Evolutionary conservation across 768 basidiomycete species (phyloP), one percentile per base, ranked within the genome.

Genomic region (Lactarius sp.): DNA sequence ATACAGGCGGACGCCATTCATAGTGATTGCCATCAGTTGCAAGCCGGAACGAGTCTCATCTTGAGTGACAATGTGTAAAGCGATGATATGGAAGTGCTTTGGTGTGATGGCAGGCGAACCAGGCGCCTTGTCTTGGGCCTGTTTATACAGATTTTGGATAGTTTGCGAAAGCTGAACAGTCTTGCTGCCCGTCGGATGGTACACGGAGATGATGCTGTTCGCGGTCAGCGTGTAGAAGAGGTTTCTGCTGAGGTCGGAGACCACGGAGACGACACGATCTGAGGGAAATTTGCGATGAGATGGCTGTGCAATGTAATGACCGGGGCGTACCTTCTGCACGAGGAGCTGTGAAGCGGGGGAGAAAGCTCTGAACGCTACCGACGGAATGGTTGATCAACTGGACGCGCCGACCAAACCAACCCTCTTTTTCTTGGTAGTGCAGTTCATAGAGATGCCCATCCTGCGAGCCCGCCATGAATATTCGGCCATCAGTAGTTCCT

Each of bases 381-480:
- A 90, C 81, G 20, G 94, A 92, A 70, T 94, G 92, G 69, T 97
- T 96, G 71, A 92, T 81, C 59, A 98, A 79, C 68, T 89, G 85
- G 22, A 92, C 84, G 55, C 86, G 82, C 73, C 93, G 92, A 50
- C 86, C 88, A 76, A 97, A 96, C 94, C 94, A 96, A 0, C 90
- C 88, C 70, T 94, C 91, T 66, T 82, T 88, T 68, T 88, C 86
- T 70, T 93, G 90, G 74, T 98, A 98, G 70, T 90, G 87, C 49
- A 98, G 74, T 73, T 98, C 96, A 74, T 96, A 97, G 58, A 98
- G 76, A 71, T 87, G 85, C 14, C 94, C 94, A 70, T 96, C 93
- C 70, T 88, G 85, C 10, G 82, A 78, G 14, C 92, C 92, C 56
- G 83, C 83, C 89, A 96, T 91, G 76, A 98, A 95, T 65, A 97